Evolutionary conservation across 805 yeast genomes (phyloP).

Genomic region (Barnettozyma siamensis): DNA sequence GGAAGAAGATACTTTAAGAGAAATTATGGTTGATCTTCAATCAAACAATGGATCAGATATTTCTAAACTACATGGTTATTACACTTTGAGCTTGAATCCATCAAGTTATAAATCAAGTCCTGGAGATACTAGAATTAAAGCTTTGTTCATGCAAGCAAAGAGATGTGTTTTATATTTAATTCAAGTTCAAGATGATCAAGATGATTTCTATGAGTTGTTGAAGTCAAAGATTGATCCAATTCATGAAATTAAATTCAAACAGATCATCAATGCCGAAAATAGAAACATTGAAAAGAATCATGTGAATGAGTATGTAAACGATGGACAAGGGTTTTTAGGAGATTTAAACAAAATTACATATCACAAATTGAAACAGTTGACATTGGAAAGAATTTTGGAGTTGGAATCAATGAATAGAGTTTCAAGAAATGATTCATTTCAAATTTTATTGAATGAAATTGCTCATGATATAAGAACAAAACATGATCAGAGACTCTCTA

Average conservation of each 20-base stretch:
- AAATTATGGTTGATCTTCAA: constrained; percentile 35
- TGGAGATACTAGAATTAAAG: constrained; percentile 50
- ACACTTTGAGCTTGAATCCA: constrained; percentile 57
- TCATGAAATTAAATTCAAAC: constrained; percentile 63
- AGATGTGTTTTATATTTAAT: constrained; percentile 77
- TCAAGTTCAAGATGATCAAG: constrained; percentile 67
- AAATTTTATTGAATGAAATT: constrained; percentile 72
- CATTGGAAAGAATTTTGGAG: constrained; percentile 70
- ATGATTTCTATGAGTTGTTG: constrained; percentile 61
- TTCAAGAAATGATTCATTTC: constrained; percentile 66
- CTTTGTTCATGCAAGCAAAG: constrained; percentile 70
- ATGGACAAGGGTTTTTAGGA: constrained; percentile 42
- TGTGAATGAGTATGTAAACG: constrained; percentile 35
- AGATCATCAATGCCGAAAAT: constrained; percentile 46
- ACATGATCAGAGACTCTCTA: constrained; percentile 42
- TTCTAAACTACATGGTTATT: constrained; percentile 44
- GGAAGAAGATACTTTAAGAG: constrained; percentile 50
- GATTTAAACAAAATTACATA: constrained; percentile 47
- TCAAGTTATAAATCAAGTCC: constrained; percentile 39
- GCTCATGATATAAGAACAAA: constrained; percentile 71
- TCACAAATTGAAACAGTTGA: constrained; percentile 70
- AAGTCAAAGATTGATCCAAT: constrained; percentile 58
- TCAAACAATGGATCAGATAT: constrained; percentile 41
- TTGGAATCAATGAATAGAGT: constrained; percentile 64
- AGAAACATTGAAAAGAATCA: constrained; percentile 30